Conservation (phyloP, 371 early-diverging fungal species). For the Mucor irregularis region DNA sequence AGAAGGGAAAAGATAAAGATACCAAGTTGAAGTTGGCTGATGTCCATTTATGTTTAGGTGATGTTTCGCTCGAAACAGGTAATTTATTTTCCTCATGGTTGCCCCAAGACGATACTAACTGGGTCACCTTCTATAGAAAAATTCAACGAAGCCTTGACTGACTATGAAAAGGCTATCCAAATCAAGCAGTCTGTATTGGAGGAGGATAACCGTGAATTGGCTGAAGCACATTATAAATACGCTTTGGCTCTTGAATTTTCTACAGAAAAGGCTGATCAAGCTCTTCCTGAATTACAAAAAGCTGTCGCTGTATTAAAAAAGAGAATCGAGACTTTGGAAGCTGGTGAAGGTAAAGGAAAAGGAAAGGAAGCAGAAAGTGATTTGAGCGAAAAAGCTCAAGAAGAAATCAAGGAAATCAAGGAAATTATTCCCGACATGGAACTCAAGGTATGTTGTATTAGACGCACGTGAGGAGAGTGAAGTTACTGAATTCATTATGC, state of each 20-base stretch:
- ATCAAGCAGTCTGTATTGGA: conserved; percentile 65
- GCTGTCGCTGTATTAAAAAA: conserved; percentile 60
- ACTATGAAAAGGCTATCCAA: conserved; percentile 69
- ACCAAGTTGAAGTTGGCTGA: conserved; percentile 70
- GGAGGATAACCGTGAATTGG: conserved; percentile 74
- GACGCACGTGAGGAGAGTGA: too few species aligned
- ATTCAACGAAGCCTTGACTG: conserved; percentile 79
- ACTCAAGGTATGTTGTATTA: conserved; percentile 56
- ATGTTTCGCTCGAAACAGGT: conserved; percentile 87
- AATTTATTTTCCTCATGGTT: background rate
- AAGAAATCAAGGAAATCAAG: conserved; percentile 47
- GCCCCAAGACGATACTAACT: background rate
- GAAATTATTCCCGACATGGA: conserved; percentile 52
- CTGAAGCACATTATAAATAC: conserved; percentile 82
- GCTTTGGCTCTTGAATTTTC: conserved; percentile 73
- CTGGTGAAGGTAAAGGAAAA: conserved; percentile 44
- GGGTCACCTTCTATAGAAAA: conserved; percentile 55
- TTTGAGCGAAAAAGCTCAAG: conserved; percentile 2
- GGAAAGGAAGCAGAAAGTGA: conserved; percentile 24
- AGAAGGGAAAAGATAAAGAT: conserved; percentile 59
- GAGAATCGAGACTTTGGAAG: conserved; percentile 31
- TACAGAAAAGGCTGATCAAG: conserved; percentile 46
- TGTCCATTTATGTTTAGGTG: conserved; percentile 74
- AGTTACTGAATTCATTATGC: background rate
- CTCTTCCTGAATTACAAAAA: conserved; percentile 60